These are phyloP conservation scores for Hygrophorus pudorinus DNA, from an alignment of 768 basidiomycete species.

Conservation along the genomic window DNA sequence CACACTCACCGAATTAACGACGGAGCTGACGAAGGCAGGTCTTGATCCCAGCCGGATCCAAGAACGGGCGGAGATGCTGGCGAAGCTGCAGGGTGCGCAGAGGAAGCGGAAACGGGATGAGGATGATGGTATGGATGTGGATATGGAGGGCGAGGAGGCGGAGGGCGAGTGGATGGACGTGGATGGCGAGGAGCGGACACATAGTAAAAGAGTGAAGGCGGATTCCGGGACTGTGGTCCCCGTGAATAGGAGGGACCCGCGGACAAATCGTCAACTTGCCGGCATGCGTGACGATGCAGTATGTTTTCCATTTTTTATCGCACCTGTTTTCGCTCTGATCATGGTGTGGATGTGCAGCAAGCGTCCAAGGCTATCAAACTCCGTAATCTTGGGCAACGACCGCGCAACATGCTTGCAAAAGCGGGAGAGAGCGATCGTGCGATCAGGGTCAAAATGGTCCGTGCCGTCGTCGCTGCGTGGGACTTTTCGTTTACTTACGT, in stretches of 20 bases:
- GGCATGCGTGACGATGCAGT: constrained; percentile 75
- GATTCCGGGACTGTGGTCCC: constrained; percentile 47
- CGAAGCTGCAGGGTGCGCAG: constrained; percentile 61
- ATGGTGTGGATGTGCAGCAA: constrained; percentile 41
- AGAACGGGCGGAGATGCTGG: constrained; percentile 78
- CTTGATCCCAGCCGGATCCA: constrained; percentile 82
- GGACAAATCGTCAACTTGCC: constrained; percentile 63
- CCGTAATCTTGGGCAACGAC: constrained; percentile 79
- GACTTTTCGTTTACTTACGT: constrained; percentile 1
- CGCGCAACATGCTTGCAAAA: constrained; percentile 79
- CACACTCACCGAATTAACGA: constrained; percentile 68
- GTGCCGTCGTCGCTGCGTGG: constrained; percentile 13
- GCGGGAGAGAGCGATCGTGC: constrained; percentile 85
- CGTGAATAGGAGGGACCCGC: constrained; percentile 46
- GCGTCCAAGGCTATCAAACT: constrained; percentile 68
- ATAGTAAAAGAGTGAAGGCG: constrained; percentile 51
- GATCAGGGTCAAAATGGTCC: constrained; percentile 76
- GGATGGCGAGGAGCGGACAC: constrained; percentile 40
- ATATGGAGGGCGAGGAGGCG: constrained; percentile 34
- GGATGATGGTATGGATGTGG: constrained; percentile 47
- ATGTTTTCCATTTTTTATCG: constrained; percentile 17
- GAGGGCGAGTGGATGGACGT: constrained; percentile 42
- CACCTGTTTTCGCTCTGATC: constrained; percentile 2
- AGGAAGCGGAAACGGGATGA: constrained; percentile 63
- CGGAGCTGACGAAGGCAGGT: constrained; percentile 78